These are phyloP conservation scores for Dimocarpus longan DNA, from an alignment of 345 rosid genomes.

Conservation along the genomic window DNA sequence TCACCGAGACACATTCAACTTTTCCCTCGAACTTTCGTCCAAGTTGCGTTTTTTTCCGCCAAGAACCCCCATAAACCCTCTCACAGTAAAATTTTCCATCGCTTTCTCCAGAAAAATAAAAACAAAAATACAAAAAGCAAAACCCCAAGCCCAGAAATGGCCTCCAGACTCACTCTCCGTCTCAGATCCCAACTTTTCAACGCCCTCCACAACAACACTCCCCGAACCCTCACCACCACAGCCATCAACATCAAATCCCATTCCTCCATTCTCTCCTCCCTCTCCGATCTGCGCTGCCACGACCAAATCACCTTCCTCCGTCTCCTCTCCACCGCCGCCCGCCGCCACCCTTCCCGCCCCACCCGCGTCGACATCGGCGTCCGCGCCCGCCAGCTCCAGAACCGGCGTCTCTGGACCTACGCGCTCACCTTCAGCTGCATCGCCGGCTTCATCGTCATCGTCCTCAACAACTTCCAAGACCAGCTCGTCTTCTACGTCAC, in stretches of 20 bases:
- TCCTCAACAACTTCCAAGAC: slow-evolving; percentile 82
- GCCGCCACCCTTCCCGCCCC: slow-evolving; percentile 59
- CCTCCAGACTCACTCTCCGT: slow-evolving; percentile 52
- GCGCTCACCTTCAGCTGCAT: slow-evolving; percentile 84
- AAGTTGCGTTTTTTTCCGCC: neutral
- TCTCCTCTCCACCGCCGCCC: slow-evolving; percentile 64
- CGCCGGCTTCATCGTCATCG: slow-evolving; percentile 86
- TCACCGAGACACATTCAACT: too few relatives aligned
- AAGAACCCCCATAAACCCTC: slow-evolving; percentile 9
- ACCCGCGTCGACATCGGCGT: slow-evolving; percentile 78
- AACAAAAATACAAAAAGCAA: neutral
- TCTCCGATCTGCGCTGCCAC: slow-evolving; percentile 32
- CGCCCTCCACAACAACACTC: slow-evolving; percentile 7
- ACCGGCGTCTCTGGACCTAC: slow-evolving; percentile 89
- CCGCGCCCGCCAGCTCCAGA: slow-evolving; percentile 87
- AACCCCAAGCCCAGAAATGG: slow-evolving; percentile 36
- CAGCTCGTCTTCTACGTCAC: slow-evolving; percentile 88
- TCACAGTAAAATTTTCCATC: neutral
- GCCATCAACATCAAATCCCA: slow-evolving; percentile 30
- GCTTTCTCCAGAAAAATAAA: slow-evolving; percentile 22
- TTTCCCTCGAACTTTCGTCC: neutral
- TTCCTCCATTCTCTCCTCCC: slow-evolving; percentile 16
- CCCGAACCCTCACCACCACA: slow-evolving; percentile 28
- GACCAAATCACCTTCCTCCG: slow-evolving; percentile 14
- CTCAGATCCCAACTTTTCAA: slow-evolving; percentile 52